Percentiles rank a stretch among this genome's conserved stretches.
Conservation (phyloP, 1,284 basidiomycete genomes). For the Psilocybe mexicana region DNA sequence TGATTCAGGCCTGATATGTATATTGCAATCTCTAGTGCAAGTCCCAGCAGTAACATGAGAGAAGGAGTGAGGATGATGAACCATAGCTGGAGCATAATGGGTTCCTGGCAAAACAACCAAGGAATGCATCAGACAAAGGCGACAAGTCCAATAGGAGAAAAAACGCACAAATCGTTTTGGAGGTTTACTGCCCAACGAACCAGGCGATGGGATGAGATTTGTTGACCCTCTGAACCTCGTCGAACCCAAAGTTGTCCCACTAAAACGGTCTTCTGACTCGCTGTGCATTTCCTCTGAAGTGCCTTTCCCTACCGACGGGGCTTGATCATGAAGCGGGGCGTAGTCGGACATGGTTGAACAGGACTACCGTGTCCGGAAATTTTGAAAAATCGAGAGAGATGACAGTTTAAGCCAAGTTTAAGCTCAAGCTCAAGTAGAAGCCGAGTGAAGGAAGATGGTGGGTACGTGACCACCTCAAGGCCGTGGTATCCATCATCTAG, state of each 20-base stretch:
- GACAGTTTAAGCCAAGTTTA: constrained; percentile 6
- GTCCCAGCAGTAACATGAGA: constrained; percentile 46
- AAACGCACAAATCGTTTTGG: constrained; percentile 45
- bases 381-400: background rate
- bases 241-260: constrained; percentile 13
- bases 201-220: constrained; percentile 47
- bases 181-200: constrained; percentile 29
- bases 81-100: constrained; percentile 42
- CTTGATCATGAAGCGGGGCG: background rate
- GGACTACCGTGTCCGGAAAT: background rate
- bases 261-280: constrained; percentile 15
- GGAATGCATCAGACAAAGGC: background rate
- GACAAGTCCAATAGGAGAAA: background rate
- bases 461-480: background rate
- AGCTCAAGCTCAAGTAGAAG: background rate
- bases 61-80: constrained; percentile 41
- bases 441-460: background rate
- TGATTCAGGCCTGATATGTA: constrained; percentile 40
- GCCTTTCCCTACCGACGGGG: background rate
- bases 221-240: constrained; percentile 41
- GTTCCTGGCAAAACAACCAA: constrained; percentile 37
- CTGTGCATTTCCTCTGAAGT: constrained; percentile 6
- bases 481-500: too few relatives aligned
- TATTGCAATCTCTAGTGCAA: constrained; percentile 49
- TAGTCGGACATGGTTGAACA: constrained; percentile 3